These are phyloP conservation scores for Hypoxylon sp. DNA, from an alignment of 2,329 filamentous ascomycete species.

Conservation along the genomic window DNA sequence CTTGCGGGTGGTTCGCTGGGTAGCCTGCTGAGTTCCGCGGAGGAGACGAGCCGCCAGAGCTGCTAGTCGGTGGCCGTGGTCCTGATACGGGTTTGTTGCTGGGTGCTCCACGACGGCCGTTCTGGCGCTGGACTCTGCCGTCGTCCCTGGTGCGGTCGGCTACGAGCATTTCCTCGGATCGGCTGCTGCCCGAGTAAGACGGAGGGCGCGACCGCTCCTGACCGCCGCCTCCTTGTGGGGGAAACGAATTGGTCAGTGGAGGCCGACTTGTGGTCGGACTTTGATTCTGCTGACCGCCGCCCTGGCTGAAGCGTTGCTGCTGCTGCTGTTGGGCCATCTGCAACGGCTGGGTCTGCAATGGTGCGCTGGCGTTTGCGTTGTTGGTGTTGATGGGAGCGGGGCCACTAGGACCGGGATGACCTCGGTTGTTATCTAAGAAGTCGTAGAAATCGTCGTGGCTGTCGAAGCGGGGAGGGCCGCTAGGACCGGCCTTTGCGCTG, in stretches of 20 bases:
- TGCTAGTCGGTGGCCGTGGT: conserved; percentile 44
- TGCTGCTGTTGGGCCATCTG: conserved; percentile 44
- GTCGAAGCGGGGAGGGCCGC: conserved; percentile 46
- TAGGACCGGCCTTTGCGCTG: conserved; percentile 26
- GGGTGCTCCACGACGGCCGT: conserved; percentile 45
- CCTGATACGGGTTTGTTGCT: conserved; percentile 38
- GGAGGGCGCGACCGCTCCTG: conserved; percentile 46
- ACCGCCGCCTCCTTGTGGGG: conserved; percentile 40
- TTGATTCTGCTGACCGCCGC: conserved; percentile 26
- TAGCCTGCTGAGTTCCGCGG: conserved; percentile 46
- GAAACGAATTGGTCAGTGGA: conserved; percentile 51
- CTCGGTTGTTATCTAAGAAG: conserved; percentile 53
- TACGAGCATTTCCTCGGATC: conserved; percentile 53
- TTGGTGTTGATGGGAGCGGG: conserved; percentile 17
- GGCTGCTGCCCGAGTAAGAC: conserved; percentile 53
- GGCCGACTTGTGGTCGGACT: conserved; percentile 48
- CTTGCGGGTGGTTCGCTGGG: conserved; percentile 42
- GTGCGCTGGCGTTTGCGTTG: conserved; percentile 39
- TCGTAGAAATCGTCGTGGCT: conserved; percentile 55
- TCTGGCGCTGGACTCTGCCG: conserved; percentile 49
- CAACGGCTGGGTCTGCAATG: conserved; percentile 35
- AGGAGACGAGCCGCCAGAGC: conserved; percentile 46
- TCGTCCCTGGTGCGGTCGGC: conserved; percentile 45
- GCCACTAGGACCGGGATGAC: conserved; percentile 30
- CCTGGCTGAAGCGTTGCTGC: conserved; percentile 45